Evolutionary conservation across 1,284 basidiomycete species (phyloP).

Genomic region (Somion occarium): DNA sequence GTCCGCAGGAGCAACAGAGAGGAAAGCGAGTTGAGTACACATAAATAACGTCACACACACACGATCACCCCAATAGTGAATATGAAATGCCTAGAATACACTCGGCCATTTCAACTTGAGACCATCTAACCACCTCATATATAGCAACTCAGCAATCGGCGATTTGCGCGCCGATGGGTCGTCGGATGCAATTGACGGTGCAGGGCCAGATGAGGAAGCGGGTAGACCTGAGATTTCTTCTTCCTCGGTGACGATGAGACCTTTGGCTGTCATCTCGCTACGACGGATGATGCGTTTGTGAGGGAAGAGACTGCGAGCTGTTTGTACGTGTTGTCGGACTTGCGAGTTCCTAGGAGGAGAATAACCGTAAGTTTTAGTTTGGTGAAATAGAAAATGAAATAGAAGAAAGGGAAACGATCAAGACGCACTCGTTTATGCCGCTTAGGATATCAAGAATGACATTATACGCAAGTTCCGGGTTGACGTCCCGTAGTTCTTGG

Average conservation of each 20-base stretch:
- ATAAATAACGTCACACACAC: too few species aligned
- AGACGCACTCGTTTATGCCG: slow-evolving; percentile 83
- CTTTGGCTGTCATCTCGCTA: slow-evolving; percentile 78
- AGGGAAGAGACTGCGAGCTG: slow-evolving; percentile 66
- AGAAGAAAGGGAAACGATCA: slow-evolving; percentile 3
- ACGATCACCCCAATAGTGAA: too few species aligned
- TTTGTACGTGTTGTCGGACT: slow-evolving; percentile 78
- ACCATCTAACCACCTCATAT: slow-evolving; percentile 94
- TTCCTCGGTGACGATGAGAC: slow-evolving; percentile 74
- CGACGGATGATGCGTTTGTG: slow-evolving; percentile 73
- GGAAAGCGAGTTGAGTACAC: too few species aligned
- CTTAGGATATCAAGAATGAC: slow-evolving; percentile 86
- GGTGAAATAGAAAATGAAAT: too few species aligned
- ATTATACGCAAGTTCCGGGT: slow-evolving; percentile 81
- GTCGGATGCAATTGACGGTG: slow-evolving; percentile 20
- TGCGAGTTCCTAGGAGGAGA: slow-evolving; percentile 50
- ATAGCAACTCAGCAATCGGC: slow-evolving; percentile 90
- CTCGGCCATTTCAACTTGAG: slow-evolving; percentile 85
- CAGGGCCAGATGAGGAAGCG: slow-evolving; percentile 26
- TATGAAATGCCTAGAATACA: slow-evolving; percentile 50
- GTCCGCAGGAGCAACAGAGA: too few species aligned
- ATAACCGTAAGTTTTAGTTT: slow-evolving; percentile 4
- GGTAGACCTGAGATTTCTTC: slow-evolving; percentile 59
- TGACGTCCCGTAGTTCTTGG: slow-evolving; percentile 73
- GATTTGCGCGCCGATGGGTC: slow-evolving; percentile 50